phyloP scores from a whole-genome alignment of 139 green algal species.

The Ettlia oleoabundans region DNA sequence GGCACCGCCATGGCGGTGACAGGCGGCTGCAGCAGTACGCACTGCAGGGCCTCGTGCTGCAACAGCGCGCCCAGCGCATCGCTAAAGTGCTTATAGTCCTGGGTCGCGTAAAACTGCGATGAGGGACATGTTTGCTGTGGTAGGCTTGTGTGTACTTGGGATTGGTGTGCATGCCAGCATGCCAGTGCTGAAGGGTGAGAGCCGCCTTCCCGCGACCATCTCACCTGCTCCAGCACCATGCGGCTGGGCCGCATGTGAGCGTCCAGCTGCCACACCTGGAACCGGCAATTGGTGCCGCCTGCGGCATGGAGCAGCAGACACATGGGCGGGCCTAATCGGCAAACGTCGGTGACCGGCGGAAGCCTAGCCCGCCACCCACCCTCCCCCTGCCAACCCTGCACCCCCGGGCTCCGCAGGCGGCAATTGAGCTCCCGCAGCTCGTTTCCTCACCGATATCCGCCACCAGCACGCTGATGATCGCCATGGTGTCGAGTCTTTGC shows the following conservation, averaged over 20 bases:
- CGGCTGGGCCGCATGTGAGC: slow-evolving; percentile 13
- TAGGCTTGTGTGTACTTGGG: neutral
- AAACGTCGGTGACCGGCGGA: neutral
- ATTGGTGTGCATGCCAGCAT: neutral
- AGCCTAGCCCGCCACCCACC: neutral
- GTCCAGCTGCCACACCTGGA: slow-evolving; percentile 80
- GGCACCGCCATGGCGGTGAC: neutral
- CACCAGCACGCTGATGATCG: slow-evolving; percentile 64
- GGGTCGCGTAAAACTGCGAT: slow-evolving; percentile 71
- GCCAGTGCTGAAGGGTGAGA: too few species aligned
- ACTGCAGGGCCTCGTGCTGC: slow-evolving; percentile 25
- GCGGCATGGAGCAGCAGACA: neutral
- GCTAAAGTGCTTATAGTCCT: slow-evolving; percentile 62
- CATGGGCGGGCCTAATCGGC: neutral
- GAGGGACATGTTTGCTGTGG: neutral
- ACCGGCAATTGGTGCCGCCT: slow-evolving; percentile 90
- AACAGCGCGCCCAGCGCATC: slow-evolving; percentile 61
- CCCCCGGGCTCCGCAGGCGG: too few species aligned
- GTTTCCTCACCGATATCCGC: slow-evolving; percentile 82
- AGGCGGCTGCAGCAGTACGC: neutral
- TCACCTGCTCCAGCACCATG: slow-evolving; percentile 46
- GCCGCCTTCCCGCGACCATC: neutral
- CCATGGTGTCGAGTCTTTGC: neutral
- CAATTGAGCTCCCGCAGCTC: too few species aligned
- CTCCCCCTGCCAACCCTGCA: too few species aligned